These are phyloP conservation scores for Chara braunii DNA, from an alignment of 139 green algal genomes.

Conservation along the genomic window DNA sequence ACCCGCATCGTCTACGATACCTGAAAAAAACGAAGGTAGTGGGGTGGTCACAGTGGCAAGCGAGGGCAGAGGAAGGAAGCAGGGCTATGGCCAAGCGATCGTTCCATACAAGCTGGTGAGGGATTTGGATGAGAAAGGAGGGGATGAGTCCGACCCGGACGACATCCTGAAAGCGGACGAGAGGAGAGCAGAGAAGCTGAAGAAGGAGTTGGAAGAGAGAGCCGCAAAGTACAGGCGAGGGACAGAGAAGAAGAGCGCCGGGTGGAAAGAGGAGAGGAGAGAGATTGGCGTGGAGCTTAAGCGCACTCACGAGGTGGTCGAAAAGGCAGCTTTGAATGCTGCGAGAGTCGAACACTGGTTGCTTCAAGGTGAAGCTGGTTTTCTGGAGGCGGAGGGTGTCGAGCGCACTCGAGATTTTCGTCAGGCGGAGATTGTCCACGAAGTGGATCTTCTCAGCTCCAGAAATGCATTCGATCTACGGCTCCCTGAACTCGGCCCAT, in stretches of 20 bases:
- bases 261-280: neutral
- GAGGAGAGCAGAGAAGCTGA: neutral
- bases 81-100: neutral
- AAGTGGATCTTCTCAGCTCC: conserved; percentile 53
- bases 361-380: conserved; percentile 62
- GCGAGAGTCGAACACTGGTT: conserved; percentile 63
- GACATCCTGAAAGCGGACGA: neutral
- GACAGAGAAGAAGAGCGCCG: neutral
- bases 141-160: neutral
- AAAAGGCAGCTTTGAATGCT: neutral
- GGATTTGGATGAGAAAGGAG: neutral
- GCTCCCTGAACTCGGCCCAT: conserved; percentile 39
- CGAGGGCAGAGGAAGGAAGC: neutral
- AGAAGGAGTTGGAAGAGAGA: neutral
- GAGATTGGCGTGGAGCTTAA: neutral
- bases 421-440: conserved; percentile 70
- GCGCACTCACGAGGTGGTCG: neutral
- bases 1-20: neutral
- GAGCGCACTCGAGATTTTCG: conserved; percentile 81
- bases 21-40: neutral
- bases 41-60: neutral
- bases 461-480: conserved; percentile 82
- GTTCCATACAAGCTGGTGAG: neutral
- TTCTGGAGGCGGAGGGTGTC: conserved; percentile 75
- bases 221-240: conserved; percentile 4